These are phyloP conservation scores for Coccomyxa subellipsoidea DNA, from an alignment of 163 green algal genomes.

Conservation along the genomic window DNA sequence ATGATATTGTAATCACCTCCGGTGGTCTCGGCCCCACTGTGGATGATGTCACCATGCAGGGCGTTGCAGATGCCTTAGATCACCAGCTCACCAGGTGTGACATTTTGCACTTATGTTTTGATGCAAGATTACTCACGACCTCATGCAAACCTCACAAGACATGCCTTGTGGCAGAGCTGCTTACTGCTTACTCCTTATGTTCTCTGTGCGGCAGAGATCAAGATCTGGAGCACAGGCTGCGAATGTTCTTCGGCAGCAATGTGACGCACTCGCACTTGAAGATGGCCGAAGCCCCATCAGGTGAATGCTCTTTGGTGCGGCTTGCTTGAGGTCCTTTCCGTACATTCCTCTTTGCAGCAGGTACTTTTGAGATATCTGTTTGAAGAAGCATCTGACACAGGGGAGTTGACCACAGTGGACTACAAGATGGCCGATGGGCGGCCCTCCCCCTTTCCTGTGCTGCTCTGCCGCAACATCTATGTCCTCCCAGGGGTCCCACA, in stretches of 20 bases:
- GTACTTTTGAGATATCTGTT: neutral
- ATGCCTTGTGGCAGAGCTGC: neutral
- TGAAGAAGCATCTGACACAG: neutral
- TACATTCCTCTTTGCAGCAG: neutral
- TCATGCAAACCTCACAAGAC: too few species aligned
- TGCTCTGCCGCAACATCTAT: slow-evolving; percentile 79
- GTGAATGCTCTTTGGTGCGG: slow-evolving; percentile 8
- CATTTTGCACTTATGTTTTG: too few species aligned
- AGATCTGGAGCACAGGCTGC: slow-evolving; percentile 44
- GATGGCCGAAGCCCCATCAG: slow-evolving; percentile 72
- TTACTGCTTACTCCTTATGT: neutral
- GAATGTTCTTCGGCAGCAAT: slow-evolving; percentile 45
- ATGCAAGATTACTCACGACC: too few species aligned
- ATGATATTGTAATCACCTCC: slow-evolving; percentile 57
- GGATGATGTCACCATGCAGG: slow-evolving; percentile 79
- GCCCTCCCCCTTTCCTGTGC: slow-evolving; percentile 66
- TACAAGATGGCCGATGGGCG: slow-evolving; percentile 21
- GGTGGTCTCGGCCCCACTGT: slow-evolving; percentile 66
- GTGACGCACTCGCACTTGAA: slow-evolving; percentile 79
- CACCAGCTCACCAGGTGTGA: slow-evolving; percentile 47
- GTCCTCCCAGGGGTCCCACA: slow-evolving; percentile 80
- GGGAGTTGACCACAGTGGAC: slow-evolving; percentile 37
- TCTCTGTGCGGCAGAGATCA: slow-evolving; percentile 22
- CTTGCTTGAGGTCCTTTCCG: neutral
- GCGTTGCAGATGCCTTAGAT: slow-evolving; percentile 56